A percentile compares a stretch with the other conserved stretches of the same genome.
These are phyloP conservation scores for Rhododendron williamsianum DNA, from an alignment of 148 eudicot species.

Conservation along the genomic window DNA sequence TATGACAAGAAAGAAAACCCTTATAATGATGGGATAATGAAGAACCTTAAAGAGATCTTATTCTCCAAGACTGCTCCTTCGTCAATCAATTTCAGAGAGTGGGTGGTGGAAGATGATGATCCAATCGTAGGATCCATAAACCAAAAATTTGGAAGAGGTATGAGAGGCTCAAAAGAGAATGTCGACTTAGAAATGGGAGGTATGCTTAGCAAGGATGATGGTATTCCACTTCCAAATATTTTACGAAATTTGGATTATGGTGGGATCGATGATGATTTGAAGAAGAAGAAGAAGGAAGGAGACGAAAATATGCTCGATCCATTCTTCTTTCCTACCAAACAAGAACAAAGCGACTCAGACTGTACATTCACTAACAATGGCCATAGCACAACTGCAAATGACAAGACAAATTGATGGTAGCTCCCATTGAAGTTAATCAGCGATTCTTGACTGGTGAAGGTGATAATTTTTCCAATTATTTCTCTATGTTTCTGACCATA, in stretches of 20 bases:
- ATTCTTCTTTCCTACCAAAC: constrained; percentile 7
- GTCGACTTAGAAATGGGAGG: constrained; percentile 27
- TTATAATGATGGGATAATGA: constrained; percentile 35
- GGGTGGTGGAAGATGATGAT: constrained; percentile 46
- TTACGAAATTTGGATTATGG: constrained; percentile 31
- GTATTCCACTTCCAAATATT: constrained; percentile 19
- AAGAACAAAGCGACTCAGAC: constrained; percentile 8
- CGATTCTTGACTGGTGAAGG: constrained; percentile 16
- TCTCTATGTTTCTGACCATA: background rate
- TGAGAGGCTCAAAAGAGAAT: background rate
- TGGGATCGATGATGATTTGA: constrained; percentile 29
- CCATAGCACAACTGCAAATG: constrained; percentile 15
- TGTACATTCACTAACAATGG: background rate
- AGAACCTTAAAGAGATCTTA: constrained; percentile 45
- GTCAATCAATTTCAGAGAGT: constrained; percentile 40
- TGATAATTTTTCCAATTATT: background rate
- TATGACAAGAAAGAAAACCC: constrained; percentile 64
- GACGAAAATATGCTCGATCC: constrained; percentile 16
- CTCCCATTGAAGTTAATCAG: constrained; percentile 6
- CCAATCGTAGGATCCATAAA: background rate
- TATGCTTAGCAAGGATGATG: constrained; percentile 23
- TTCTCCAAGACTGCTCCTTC: constrained; percentile 34
- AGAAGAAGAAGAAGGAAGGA: constrained; percentile 19
- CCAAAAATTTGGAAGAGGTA: constrained; percentile 3
- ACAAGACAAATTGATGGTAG: constrained; percentile 11